Conservation (phyloP, 2,329 filamentous ascomycete genomes). For the Tolypocladium sp. region DNA sequence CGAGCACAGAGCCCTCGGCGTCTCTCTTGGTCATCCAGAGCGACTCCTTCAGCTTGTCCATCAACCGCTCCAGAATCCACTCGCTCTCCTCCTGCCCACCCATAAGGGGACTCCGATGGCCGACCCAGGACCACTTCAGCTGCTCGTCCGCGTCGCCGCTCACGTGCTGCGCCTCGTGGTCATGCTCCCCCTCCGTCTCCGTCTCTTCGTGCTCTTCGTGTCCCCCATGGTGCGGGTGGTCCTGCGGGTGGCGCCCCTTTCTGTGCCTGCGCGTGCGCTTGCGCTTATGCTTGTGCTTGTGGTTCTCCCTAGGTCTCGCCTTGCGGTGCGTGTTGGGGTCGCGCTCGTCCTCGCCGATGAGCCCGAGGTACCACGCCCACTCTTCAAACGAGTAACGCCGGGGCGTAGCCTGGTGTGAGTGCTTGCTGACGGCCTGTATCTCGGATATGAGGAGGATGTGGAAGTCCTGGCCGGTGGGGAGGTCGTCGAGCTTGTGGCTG, state of each 20-base stretch:
- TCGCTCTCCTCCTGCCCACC: conserved; percentile 58
- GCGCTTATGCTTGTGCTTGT: not conserved
- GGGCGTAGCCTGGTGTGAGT: conserved; percentile 49
- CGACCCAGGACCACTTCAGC: conserved; percentile 63
- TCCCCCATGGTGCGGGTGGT: not conserved
- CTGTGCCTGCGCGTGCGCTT: not conserved
- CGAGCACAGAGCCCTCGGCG: not conserved
- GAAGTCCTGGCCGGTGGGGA: conserved; percentile 40
- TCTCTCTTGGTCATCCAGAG: conserved; percentile 7
- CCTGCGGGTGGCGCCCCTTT: not conserved
- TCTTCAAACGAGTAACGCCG: conserved; percentile 72
- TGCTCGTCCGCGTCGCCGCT: conserved; percentile 18
- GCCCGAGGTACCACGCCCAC: conserved; percentile 74
- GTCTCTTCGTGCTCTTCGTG: not conserved
- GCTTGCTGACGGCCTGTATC: conserved; percentile 54
- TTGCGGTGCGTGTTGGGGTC: conserved; percentile 40
- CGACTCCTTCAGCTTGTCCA: conserved; percentile 37
- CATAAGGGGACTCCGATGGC: conserved; percentile 60
- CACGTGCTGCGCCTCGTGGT: not conserved
- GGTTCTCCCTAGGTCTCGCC: conserved; percentile 16
- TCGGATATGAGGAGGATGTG: conserved; percentile 61
- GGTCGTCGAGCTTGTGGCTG: conserved; percentile 23
- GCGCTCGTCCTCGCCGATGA: conserved; percentile 61
- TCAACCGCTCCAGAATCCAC: conserved; percentile 62
- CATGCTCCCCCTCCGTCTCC: not conserved